Base-by-base conservation (phyloP, 306 rosid genomes). In the Arachis stenosperma region DNA sequence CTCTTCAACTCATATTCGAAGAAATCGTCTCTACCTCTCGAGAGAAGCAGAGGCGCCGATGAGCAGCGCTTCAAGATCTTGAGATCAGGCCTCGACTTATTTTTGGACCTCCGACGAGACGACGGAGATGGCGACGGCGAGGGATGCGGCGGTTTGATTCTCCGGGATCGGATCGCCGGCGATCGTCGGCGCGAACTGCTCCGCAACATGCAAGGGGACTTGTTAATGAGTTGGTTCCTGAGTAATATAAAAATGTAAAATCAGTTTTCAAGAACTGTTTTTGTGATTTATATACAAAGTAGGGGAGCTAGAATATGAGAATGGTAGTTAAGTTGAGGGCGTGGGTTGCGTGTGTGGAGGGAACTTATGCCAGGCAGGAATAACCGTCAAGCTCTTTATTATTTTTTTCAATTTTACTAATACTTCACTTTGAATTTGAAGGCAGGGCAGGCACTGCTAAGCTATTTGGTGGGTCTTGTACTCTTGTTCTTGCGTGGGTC, bases 11-110 rank as follows among this genome's bases (percentile, higher is more conserved):
- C 39, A 37, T 29, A 48, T 30, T 7, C 42, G 13, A 39, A 69
- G 9, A 6, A 30, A 1, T 58, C 76, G 1, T 2, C 53, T 30
- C 61, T 12, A 14, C 12, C 47, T 7, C 62, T 12, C 13, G 59
- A n/a, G 46, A 61, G 64, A 48, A 87, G 78, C 42, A 63, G 55
- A 3, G 97, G 97, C 39, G 85, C 96, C 15, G 97, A 91, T 1
- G 71, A 83, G 73, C 86, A 79, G 1, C 96, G 93, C 66, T 83
- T 84, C 52, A 91, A 65, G 65, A 74, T 78, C 69, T 44, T 68
- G 6, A 69, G 1, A 14, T 33, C 37, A 33, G 85, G 74, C 77
- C 78, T 88, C 3, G 88, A 77, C 12, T 46, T 88, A 55, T 61
- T 72, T 2, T 72, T 79, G 1, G 65, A 5, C 15, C 44, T 69